Evolutionary conservation across 2,329 filamentous ascomycete species (phyloP).

Genomic region (Trichoderma citrinoviride): DNA sequence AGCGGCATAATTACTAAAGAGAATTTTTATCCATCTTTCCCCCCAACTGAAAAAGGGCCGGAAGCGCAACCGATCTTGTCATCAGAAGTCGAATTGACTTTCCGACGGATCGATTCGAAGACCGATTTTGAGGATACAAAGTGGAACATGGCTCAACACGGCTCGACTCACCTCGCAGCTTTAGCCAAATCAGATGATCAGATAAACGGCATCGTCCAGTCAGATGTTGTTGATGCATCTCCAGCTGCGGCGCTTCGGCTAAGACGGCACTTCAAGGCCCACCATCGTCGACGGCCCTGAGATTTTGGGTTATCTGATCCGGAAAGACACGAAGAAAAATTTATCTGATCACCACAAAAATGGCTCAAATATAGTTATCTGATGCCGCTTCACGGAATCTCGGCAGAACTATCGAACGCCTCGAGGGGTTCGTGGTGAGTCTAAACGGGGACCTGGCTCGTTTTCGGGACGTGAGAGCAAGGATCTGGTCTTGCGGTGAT

Average conservation of each 20-base stretch:
- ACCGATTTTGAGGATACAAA: background rate
- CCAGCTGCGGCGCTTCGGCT: constrained; percentile 15
- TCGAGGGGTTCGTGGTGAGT: background rate
- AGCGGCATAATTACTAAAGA: background rate
- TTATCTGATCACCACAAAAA: constrained; percentile 18
- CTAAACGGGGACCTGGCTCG: constrained; percentile 5
- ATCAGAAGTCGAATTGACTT: constrained; percentile 5
- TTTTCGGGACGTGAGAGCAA: background rate
- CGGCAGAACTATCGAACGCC: constrained; percentile 16
- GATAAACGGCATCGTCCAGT: constrained; percentile 13
- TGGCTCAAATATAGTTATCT: constrained; percentile 19
- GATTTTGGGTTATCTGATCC: constrained; percentile 17
- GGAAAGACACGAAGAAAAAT: background rate
- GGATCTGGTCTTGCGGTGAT: constrained; percentile 1
- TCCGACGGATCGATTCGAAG: constrained; percentile 6
- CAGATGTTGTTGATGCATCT: constrained; percentile 7
- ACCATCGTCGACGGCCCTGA: background rate
- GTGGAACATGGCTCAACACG: background rate
- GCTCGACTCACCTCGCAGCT: background rate
- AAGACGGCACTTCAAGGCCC: constrained; percentile 14
- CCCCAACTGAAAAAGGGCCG: background rate
- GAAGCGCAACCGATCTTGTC: background rate
- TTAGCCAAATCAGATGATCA: constrained; percentile 20
- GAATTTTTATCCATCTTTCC: background rate
- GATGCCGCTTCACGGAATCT: constrained; percentile 11